phyloP scores from a whole-genome alignment of 768 basidiomycete species.

The Cubamyces sp. region DNA sequence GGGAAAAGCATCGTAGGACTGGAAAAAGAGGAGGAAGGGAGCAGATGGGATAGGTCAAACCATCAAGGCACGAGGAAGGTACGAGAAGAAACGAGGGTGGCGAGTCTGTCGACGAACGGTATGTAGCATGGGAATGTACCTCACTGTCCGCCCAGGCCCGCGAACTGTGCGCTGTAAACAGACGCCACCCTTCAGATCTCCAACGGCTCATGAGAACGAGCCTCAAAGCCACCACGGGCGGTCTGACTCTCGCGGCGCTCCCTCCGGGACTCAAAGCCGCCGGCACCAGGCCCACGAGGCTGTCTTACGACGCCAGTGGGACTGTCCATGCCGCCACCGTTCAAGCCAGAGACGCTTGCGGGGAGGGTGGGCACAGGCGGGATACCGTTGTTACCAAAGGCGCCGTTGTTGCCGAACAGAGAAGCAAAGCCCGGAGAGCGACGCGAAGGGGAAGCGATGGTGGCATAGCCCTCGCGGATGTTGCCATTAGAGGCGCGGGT shows the following conservation, averaged over 20 bases:
- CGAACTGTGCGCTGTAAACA: neutral
- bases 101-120: slow-evolving; percentile 24
- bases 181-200: slow-evolving; percentile 58
- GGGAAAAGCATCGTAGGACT: slow-evolving; percentile 18
- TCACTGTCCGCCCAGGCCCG: slow-evolving; percentile 15
- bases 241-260: slow-evolving; percentile 55
- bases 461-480: slow-evolving; percentile 84
- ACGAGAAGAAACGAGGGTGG: slow-evolving; percentile 23
- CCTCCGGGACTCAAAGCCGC: slow-evolving; percentile 71
- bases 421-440: slow-evolving; percentile 74
- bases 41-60: neutral
- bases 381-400: slow-evolving; percentile 48
- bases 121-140: slow-evolving; percentile 21
- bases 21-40: slow-evolving; percentile 5
- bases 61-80: slow-evolving; percentile 9
- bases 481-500: slow-evolving; percentile 88
- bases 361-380: slow-evolving; percentile 86
- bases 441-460: slow-evolving; percentile 81
- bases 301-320: slow-evolving; percentile 72
- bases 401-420: slow-evolving; percentile 57
- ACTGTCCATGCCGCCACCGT: slow-evolving; percentile 43
- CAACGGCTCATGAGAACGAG: slow-evolving; percentile 84
- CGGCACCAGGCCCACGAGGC: slow-evolving; percentile 79
- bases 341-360: slow-evolving; percentile 50
- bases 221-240: slow-evolving; percentile 72